phyloP scores from a whole-genome alignment of 257 asterid species.

The Solanum appendiculatum region DNA sequence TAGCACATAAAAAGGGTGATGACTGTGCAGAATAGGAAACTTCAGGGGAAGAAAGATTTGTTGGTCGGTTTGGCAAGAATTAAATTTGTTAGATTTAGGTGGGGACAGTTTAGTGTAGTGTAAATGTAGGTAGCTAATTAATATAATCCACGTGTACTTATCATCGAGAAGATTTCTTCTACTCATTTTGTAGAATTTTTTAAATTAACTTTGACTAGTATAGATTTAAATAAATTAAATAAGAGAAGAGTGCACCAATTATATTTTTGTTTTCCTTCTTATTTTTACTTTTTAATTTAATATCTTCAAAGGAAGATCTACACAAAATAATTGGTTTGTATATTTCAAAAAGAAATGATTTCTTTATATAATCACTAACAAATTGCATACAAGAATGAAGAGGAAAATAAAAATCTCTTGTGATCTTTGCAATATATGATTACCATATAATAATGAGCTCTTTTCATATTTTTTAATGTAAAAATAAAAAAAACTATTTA shows the following conservation, averaged over 20 bases:
- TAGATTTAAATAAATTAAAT: not conserved
- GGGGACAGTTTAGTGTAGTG: not conserved
- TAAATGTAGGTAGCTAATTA: not conserved
- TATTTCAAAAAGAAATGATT: too few species aligned
- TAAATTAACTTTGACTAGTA: not conserved
- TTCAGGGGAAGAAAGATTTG: conserved; percentile 11
- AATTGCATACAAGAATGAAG: too few species aligned
- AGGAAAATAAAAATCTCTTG: too few species aligned
- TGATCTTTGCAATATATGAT: too few species aligned
- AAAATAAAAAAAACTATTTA: too few species aligned
- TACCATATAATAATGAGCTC: too few species aligned
- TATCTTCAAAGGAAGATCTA: not conserved
- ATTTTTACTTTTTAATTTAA: not conserved
- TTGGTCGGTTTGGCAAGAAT: conserved; percentile 9
- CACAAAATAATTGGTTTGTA: not conserved
- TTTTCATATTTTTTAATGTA: too few species aligned
- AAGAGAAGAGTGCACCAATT: not conserved
- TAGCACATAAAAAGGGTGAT: conserved; percentile 4
- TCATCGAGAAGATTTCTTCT: conserved; percentile 8
- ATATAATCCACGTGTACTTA: conserved; percentile 20
- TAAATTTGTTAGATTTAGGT: not conserved
- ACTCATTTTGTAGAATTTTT: not conserved
- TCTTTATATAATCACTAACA: too few species aligned
- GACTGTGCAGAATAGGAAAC: not conserved
- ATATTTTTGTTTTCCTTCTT: not conserved